Base-by-base conservation (phyloP, 164 flowering plant species). In the Macadamia tetraphylla region DNA sequence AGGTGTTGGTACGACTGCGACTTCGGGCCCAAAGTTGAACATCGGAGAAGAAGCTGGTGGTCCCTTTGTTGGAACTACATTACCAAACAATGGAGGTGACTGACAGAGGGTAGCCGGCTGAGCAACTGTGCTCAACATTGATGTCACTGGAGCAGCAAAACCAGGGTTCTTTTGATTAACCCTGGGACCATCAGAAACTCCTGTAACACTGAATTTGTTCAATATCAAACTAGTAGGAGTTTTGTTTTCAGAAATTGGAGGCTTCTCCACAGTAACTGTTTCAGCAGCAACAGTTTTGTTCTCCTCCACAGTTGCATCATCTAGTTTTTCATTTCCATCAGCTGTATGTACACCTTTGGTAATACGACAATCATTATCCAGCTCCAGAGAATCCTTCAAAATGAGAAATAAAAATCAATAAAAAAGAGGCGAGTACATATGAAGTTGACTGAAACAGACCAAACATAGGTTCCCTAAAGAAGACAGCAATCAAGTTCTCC, bases 301-400 rank as follows among this genome's bases (percentile, higher is more conserved):
- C 18, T 74, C 79, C 10, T 42, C 62, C 51, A 48, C 40, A 14
- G 75, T 40, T 0, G 65, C 29, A 29, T 72, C 74, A 18, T 72
- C 75, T 53, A 53, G 31, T 49, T 73, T 74, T 69, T 67, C 80
- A 68, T 31, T 73, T 46, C 69, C 77, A 64, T 73, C 74, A 55
- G 32, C 31, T 69, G 63, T 52, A 64, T 82, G 32, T 56, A 62
- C 72, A 65, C 44, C 46, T 18, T 73, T 82, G 76, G 70, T 71
- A 60, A 63, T 56, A 72, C 60, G 40, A 29, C 35, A 63, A 61
- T 84, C 92, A 69, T 86, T 90, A 74, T 91, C 95, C 71, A 86
- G 70, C 31, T 93, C 95, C 77, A 86, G 32, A 68, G 17, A 82
- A 76, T 84, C 93, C 91, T 90, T 68, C 72, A 75, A 65, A 58